Conservation (phyloP, 129 eudicot genomes). For the Gnaphalium uliginosum region DNA sequence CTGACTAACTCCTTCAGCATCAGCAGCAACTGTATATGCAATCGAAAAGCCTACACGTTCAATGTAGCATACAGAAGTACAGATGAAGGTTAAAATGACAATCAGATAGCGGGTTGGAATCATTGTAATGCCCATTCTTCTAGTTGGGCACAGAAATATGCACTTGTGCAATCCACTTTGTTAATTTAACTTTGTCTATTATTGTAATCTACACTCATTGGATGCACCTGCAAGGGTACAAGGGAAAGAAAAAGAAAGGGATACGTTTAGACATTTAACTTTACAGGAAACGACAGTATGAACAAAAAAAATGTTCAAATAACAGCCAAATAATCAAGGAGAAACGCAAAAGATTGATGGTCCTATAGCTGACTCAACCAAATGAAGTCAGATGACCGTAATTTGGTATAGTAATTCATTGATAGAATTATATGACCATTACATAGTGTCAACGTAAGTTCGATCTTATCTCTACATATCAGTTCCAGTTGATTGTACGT, state of each 20-base stretch:
- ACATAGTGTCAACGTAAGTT: no score
- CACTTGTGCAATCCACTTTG: constrained; percentile 14
- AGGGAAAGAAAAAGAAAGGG: neutral
- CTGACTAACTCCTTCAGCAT: constrained; percentile 85
- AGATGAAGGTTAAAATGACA: constrained; percentile 81
- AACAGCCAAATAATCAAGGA: neutral
- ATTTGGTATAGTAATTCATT: no score
- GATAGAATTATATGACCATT: no score
- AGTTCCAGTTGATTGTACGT: no score
- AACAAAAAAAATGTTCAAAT: neutral
- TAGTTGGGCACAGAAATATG: constrained; percentile 6
- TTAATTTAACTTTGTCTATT: constrained; percentile 6
- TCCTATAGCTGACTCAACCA: no score
- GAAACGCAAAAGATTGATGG: no score
- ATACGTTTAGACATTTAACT: neutral
- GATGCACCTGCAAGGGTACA: constrained; percentile 28
- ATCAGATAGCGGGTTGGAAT: constrained; percentile 78
- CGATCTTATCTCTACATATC: no score
- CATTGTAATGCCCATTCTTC: constrained; percentile 44
- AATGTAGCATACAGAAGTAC: constrained; percentile 89
- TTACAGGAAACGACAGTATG: neutral
- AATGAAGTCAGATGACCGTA: no score
- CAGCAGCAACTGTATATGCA: constrained; percentile 94
- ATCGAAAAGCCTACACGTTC: constrained; percentile 95
- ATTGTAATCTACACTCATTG: constrained; percentile 10